A percentile compares a stretch with the other conserved stretches of the same genome.
Conservation (phyloP, 306 rosid genomes). For the Dalbergia cultrata region DNA sequence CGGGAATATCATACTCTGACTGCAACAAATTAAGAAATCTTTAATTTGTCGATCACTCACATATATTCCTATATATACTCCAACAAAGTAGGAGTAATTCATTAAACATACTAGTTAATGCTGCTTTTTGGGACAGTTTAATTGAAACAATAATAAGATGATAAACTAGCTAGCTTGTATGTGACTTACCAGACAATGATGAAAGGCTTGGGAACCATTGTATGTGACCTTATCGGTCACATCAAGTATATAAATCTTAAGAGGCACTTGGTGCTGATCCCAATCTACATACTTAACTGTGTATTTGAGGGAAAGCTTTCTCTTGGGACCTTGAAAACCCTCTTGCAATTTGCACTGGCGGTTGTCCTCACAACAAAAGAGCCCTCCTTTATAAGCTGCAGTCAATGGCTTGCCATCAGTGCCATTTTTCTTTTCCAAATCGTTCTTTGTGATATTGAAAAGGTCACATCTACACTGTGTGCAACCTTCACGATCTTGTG, state of each 20-base stretch:
- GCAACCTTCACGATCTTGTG: background rate
- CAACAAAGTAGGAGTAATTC: too few relatives aligned
- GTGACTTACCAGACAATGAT: constrained; percentile 24
- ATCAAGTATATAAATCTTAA: constrained; percentile 32
- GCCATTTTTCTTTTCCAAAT: background rate
- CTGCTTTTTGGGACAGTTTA: too few relatives aligned
- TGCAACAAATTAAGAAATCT: background rate
- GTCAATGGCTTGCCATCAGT: background rate
- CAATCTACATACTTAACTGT: constrained; percentile 32
- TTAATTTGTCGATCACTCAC: too few relatives aligned
- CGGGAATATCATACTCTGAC: background rate
- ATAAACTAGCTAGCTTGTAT: too few relatives aligned
- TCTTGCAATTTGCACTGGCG: constrained; percentile 12
- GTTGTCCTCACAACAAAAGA: constrained; percentile 22
- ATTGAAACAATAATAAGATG: too few relatives aligned
- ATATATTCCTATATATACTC: too few relatives aligned
- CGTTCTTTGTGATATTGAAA: background rate
- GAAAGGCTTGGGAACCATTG: background rate
- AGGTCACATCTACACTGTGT: constrained; percentile 6
- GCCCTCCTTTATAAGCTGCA: constrained; percentile 33
- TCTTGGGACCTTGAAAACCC: background rate
- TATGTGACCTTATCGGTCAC: background rate
- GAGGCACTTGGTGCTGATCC: constrained; percentile 3
- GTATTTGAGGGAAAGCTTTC: background rate
- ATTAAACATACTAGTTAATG: too few relatives aligned